Percentiles rank a stretch among this genome's conserved stretches.
Evolutionary conservation across 371 early-diverging fungal species (phyloP).

Genomic region (Rhizomucor pusillus): DNA sequence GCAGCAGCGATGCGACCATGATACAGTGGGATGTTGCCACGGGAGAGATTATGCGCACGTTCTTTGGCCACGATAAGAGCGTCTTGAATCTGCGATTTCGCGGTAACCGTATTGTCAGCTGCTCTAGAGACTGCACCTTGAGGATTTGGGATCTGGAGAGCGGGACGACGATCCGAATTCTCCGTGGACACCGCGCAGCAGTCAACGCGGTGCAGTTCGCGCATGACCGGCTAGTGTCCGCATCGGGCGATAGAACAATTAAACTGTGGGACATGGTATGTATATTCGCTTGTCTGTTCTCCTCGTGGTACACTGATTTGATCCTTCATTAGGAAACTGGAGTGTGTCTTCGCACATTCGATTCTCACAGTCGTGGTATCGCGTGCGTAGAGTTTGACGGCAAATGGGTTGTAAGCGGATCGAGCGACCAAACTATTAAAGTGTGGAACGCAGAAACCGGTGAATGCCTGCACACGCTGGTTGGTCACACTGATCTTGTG

Average conservation of each 20-base stretch:
- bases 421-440: conserved; percentile 80
- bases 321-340: conserved; percentile 39
- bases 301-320: conserved; percentile 50
- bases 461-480: conserved; percentile 58
- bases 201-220: conserved; percentile 76
- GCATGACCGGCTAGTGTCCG: conserved; percentile 64
- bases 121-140: conserved; percentile 86
- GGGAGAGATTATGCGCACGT: conserved; percentile 54
- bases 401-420: conserved; percentile 72
- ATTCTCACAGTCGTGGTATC: conserved; percentile 68
- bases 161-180: conserved; percentile 42
- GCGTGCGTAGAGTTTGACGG: conserved; percentile 84
- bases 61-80: conserved; percentile 64
- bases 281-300: conserved; percentile 6
- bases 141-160: conserved; percentile 72
- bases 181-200: conserved; percentile 63
- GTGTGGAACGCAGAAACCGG: conserved; percentile 82
- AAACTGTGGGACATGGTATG: conserved; percentile 63
- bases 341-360: conserved; percentile 49
- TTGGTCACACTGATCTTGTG: conserved; percentile 78
- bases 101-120: conserved; percentile 67
- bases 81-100: conserved; percentile 72
- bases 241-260: conserved; percentile 75
- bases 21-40: conserved; percentile 79
- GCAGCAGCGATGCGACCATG: conserved; percentile 79